Conservation (phyloP, 108 stramenopile species). For the Skeletonema grethae region DNA sequence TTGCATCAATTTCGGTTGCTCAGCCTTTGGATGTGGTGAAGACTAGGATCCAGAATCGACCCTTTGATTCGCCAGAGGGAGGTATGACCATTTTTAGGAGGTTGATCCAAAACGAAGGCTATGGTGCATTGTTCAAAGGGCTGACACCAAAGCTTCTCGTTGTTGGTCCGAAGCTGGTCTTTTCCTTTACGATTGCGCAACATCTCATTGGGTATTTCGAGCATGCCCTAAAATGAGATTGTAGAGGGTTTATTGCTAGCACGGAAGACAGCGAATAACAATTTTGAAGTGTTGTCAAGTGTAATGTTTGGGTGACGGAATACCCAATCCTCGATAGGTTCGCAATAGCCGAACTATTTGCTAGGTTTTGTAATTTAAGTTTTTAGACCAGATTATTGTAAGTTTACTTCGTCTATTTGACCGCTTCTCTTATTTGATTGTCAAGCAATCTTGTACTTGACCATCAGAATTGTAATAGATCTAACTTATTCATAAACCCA, state of each 20-base stretch:
- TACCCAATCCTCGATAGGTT: too few species aligned
- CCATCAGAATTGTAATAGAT: not conserved
- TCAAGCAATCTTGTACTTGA: not conserved
- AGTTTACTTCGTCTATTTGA: not conserved
- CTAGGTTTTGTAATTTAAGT: not conserved
- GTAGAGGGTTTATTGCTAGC: not conserved
- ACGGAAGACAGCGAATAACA: not conserved
- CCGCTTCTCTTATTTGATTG: too few species aligned
- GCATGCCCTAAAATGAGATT: conserved; percentile 34
- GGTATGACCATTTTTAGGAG: conserved; percentile 64
- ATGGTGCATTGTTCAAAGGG: conserved; percentile 76
- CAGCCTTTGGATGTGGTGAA: conserved; percentile 81
- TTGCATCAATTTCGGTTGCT: conserved; percentile 72
- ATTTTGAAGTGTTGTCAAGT: not conserved
- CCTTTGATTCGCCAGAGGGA: conserved; percentile 73
- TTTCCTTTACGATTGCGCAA: conserved; percentile 84
- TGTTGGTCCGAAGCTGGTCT: conserved; percentile 81
- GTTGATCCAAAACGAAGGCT: conserved; percentile 70
- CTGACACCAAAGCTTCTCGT: conserved; percentile 78
- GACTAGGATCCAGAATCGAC: conserved; percentile 73
- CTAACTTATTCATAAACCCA: conserved; percentile 69
- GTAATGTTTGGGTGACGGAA: too few species aligned
- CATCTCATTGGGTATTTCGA: conserved; percentile 71
- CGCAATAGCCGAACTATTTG: too few species aligned
- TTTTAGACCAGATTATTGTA: not conserved